Evolutionary conservation across 139 green algal species (phyloP).

Genomic region (Ulvella scutata): DNA sequence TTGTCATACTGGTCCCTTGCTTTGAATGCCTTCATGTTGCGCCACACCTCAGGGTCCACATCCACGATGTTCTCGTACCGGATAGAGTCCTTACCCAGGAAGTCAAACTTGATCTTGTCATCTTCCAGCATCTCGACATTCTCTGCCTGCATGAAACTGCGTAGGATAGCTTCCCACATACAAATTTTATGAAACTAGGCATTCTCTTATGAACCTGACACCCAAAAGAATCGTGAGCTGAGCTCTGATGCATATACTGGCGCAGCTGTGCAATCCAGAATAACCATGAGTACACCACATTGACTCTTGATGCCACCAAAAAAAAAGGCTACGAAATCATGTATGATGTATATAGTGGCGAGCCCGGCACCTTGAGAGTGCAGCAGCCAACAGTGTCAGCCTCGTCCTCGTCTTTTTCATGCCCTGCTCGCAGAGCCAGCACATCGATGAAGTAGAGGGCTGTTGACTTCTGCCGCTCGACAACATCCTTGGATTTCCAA

Average conservation of each 20-base stretch:
- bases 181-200: neutral
- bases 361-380: slow-evolving; percentile 68
- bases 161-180: neutral
- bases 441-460: slow-evolving; percentile 97
- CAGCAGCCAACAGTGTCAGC: slow-evolving; percentile 97
- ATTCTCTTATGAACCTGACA: too few species aligned
- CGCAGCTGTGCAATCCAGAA: neutral
- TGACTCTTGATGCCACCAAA: neutral
- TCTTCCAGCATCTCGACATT: slow-evolving; percentile 58
- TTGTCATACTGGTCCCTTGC: slow-evolving; percentile 28
- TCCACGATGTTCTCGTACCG: slow-evolving; percentile 88
- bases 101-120: slow-evolving; percentile 88
- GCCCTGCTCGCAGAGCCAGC: slow-evolving; percentile 91
- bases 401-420: slow-evolving; percentile 97
- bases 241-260: too few species aligned
- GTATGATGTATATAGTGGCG: neutral
- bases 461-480: slow-evolving; percentile 71
- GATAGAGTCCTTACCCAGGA: slow-evolving; percentile 98
- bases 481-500: slow-evolving; percentile 32
- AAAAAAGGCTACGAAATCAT: neutral
- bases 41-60: slow-evolving; percentile 61
- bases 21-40: slow-evolving; percentile 59
- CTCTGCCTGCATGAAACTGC: slow-evolving; percentile 38
- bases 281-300: neutral
- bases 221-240: too few species aligned